Evolutionary conservation across 768 basidiomycete genomes (phyloP).

Genomic region (Xerocomus spinulosus): DNA sequence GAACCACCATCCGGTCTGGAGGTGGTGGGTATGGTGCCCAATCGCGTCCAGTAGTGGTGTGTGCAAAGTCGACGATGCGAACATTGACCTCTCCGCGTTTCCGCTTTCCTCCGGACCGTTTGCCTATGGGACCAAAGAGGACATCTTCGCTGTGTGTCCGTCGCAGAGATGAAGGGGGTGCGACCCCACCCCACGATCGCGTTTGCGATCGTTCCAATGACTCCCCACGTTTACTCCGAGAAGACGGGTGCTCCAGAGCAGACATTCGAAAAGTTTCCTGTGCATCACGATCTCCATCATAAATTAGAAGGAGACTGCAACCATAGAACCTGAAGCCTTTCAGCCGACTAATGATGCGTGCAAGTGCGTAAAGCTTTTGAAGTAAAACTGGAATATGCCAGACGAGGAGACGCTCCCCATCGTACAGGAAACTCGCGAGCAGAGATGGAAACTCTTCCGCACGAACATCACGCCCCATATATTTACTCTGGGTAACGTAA

Average conservation of each 20-base stretch:
- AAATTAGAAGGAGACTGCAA: conserved; percentile 93
- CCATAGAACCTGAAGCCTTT: conserved; percentile 99
- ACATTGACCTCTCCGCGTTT: conserved; percentile 91
- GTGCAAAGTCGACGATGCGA: conserved; percentile 97
- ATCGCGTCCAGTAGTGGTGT: conserved; percentile 93
- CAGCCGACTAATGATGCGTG: conserved; percentile 81
- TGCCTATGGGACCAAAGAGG: conserved; percentile 59
- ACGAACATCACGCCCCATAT: conserved; percentile 86
- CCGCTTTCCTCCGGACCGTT: conserved; percentile 59
- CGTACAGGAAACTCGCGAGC: conserved; percentile 76
- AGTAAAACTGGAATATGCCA: conserved; percentile 91
- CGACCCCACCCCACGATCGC: conserved; percentile 40
- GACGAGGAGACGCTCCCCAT: conserved; percentile 78
- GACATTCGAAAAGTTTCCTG: conserved; percentile 70
- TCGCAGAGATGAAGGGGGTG: conserved; percentile 47
- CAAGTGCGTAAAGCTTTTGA: conserved; percentile 90
- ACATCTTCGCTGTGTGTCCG: conserved; percentile 80
- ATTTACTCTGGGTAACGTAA: conserved; percentile 94
- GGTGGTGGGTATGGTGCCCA: conserved; percentile 66
- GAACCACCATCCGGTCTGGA: conserved; percentile 34
- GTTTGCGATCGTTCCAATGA: conserved; percentile 59
- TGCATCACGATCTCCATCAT: conserved; percentile 88
- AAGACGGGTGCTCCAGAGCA: conserved; percentile 59
- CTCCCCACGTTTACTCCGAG: conserved; percentile 69
- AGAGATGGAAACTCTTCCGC: conserved; percentile 81